phyloP scores from a whole-genome alignment of 2,329 filamentous ascomycete genomes.

The Fusarium armeniacum region DNA sequence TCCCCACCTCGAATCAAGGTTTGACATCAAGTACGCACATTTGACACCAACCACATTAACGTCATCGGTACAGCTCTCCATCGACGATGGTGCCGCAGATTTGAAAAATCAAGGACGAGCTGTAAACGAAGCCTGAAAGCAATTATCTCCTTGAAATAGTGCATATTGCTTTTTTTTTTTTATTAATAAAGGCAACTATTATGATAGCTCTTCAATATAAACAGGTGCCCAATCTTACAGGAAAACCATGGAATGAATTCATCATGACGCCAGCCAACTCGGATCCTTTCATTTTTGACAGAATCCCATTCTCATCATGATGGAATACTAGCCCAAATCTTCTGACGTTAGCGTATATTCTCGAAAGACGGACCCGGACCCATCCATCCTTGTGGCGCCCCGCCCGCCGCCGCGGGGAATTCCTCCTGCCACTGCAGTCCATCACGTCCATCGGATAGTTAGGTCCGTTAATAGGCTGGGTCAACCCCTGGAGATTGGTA shows the following conservation, averaged over 20 bases:
- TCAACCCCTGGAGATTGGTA: slow-evolving; percentile 14
- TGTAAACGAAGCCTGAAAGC: slow-evolving; percentile 24
- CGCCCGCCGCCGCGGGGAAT: slow-evolving; percentile 22
- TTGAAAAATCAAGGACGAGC: slow-evolving; percentile 41
- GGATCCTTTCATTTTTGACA: slow-evolving; percentile 7
- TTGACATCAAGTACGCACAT: slow-evolving; percentile 29
- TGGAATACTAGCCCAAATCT: slow-evolving; percentile 5
- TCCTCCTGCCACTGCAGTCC: slow-evolving; percentile 16
- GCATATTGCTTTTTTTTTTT: slow-evolving; percentile 17
- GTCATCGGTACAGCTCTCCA: slow-evolving; percentile 39
- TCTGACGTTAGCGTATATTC: slow-evolving; percentile 26
- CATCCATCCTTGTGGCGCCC: slow-evolving; percentile 15
- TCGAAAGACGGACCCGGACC: slow-evolving; percentile 21
- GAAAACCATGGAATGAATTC: slow-evolving; percentile 9
- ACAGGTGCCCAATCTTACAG: neutral
- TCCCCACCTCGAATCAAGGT: slow-evolving; percentile 36
- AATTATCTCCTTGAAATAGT: slow-evolving; percentile 7
- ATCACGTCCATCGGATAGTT: neutral
- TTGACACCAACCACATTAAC: slow-evolving; percentile 26
- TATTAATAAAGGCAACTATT: neutral
- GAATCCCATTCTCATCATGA: slow-evolving; percentile 19
- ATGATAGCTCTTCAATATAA: neutral
- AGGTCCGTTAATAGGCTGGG: slow-evolving; percentile 1
- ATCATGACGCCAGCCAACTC: slow-evolving; percentile 19
- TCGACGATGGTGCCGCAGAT: slow-evolving; percentile 38